Conservation (phyloP, 2,329 filamentous ascomycete genomes). For the Calonectria naviculata region DNA sequence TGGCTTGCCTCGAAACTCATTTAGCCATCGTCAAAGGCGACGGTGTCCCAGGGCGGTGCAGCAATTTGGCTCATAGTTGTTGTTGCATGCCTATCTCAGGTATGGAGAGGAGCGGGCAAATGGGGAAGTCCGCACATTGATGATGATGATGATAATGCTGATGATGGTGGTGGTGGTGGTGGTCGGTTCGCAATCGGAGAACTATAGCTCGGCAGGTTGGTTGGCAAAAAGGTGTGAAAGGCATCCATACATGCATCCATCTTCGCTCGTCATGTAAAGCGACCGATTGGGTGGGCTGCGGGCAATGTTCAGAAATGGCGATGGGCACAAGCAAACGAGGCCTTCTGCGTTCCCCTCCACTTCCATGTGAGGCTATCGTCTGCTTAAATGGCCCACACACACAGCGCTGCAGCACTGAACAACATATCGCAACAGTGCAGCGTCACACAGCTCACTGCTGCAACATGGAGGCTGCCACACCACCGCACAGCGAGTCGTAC, state of each 20-base stretch:
- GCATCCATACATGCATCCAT: background rate
- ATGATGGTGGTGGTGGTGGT: background rate
- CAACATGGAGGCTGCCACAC: conserved; percentile 2
- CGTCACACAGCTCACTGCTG: conserved; percentile 13
- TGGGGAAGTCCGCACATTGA: background rate
- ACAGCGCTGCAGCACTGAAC: conserved; percentile 8
- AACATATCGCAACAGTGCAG: conserved; percentile 9
- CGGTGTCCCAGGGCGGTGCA: background rate
- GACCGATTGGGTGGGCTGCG: background rate
- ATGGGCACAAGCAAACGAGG: background rate
- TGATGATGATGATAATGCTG: background rate
- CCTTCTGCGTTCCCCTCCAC: background rate
- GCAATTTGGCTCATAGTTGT: background rate
- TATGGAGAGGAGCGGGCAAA: background rate
- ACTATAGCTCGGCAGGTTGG: background rate
- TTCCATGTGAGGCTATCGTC: conserved; percentile 6
- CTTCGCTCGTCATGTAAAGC: too few relatives aligned
- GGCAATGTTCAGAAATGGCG: background rate
- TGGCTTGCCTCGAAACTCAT: conserved; percentile 4
- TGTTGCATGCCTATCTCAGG: background rate
- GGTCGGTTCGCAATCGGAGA: background rate
- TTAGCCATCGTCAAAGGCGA: background rate
- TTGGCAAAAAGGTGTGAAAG: background rate
- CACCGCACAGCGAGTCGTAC: conserved; percentile 10
- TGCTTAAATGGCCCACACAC: conserved; percentile 4